Percentiles rank a stretch among this genome's conserved stretches.
Conservation (phyloP, 1,284 basidiomycete genomes). For the Schizophyllum amplum region DNA sequence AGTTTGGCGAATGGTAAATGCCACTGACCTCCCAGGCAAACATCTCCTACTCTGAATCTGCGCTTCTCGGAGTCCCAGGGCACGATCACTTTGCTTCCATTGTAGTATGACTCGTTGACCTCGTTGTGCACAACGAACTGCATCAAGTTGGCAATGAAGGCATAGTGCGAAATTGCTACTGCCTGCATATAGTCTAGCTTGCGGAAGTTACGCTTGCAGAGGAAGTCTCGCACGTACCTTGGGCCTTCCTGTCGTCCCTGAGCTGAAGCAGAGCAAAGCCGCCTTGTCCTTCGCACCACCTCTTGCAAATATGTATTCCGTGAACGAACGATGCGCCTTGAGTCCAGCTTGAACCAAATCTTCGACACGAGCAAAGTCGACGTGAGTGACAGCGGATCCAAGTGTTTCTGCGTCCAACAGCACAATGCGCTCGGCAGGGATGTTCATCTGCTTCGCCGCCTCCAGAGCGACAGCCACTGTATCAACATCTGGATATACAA, state of each 20-base stretch:
- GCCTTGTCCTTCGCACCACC: conserved; percentile 36
- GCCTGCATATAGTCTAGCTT: conserved; percentile 31
- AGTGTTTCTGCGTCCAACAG: conserved; percentile 23
- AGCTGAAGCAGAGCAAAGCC: conserved; percentile 66
- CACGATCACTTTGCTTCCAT: conserved; percentile 13
- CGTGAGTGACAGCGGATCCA: conserved; percentile 7
- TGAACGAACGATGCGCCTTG: conserved; percentile 21
- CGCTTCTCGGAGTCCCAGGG: conserved; percentile 16
- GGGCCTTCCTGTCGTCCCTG: conserved; percentile 43
- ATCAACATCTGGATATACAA: conserved; percentile 41
- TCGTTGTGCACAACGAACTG: conserved; percentile 45
- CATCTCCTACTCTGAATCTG: conserved; percentile 47
- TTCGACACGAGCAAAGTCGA: conserved; percentile 15
- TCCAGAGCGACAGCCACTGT: conserved; percentile 39
- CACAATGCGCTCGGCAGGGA: conserved; percentile 44
- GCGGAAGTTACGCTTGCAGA: neutral
- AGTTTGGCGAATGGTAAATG: conserved; percentile 23
- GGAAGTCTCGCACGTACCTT: conserved; percentile 23
- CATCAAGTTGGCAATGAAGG: conserved; percentile 51
- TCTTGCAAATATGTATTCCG: conserved; percentile 28
- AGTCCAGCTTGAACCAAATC: conserved; percentile 28
- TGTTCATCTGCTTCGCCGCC: conserved; percentile 45
- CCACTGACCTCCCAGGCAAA: conserved; percentile 35
- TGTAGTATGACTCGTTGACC: conserved; percentile 26
- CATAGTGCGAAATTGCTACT: conserved; percentile 55